phyloP scores from a whole-genome alignment of 164 flowering plant genomes.

The Umbilicus rupestris region DNA sequence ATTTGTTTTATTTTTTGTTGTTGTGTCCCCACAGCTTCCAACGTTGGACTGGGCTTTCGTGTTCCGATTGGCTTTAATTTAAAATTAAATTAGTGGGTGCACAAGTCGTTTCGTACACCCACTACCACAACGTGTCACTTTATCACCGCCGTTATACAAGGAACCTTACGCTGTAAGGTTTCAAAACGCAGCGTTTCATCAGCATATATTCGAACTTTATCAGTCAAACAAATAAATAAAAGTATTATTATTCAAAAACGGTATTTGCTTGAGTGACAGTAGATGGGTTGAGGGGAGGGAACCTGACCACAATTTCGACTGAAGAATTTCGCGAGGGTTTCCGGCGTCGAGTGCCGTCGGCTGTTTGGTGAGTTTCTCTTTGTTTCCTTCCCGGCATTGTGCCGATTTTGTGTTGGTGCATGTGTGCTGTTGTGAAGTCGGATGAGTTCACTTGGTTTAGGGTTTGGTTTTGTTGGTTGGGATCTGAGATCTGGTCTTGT shows the following conservation, averaged over 20 bases:
- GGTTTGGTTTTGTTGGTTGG: not conserved
- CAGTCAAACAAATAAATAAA: not conserved
- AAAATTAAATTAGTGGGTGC: too few species aligned
- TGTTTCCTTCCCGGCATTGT: not conserved
- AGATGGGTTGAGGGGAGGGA: not conserved
- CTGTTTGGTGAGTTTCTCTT: not conserved
- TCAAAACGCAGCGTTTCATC: not conserved
- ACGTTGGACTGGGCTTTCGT: not conserved
- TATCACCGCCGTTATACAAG: not conserved
- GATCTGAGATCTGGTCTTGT: conserved; percentile 1
- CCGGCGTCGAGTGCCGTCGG: not conserved
- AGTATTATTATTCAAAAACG: not conserved
- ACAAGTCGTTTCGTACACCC: too few species aligned
- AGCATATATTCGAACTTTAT: not conserved
- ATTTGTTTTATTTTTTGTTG: too few species aligned
- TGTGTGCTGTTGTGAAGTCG: not conserved
- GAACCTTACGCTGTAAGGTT: not conserved
- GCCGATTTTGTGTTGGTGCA: not conserved
- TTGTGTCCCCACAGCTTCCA: too few species aligned
- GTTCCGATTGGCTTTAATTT: not conserved
- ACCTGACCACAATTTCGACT: not conserved
- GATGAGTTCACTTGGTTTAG: not conserved
- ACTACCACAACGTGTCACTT: conserved; percentile 2
- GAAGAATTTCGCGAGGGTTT: not conserved
- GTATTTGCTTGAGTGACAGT: not conserved